phyloP scores from a whole-genome alignment of 2,329 filamentous ascomycete genomes.

The Nectriaceae sp. region DNA sequence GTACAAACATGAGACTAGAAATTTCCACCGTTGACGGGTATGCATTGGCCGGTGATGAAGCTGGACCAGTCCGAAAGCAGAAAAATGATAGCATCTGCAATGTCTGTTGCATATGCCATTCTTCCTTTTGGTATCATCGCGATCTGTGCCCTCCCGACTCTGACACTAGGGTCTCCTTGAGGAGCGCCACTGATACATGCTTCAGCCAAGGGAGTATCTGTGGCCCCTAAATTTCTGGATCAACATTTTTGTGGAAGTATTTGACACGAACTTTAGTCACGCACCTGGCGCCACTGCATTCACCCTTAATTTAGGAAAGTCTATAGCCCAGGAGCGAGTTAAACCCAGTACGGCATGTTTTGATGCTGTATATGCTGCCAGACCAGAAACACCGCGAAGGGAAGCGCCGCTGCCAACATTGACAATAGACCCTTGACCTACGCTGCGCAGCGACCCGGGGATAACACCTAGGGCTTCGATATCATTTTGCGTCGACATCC shows the following conservation, averaged over 20 bases:
- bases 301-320: background rate
- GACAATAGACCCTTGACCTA: background rate
- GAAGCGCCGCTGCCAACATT: slow-evolving; percentile 1
- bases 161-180: background rate
- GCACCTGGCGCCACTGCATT: background rate
- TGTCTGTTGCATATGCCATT: slow-evolving; percentile 2
- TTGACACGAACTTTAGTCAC: background rate
- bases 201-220: background rate
- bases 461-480: background rate
- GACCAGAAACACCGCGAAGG: background rate
- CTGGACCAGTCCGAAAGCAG: slow-evolving; percentile 1
- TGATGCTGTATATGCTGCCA: slow-evolving; percentile 1
- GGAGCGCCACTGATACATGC: background rate
- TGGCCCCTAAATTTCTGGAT: background rate
- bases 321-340: background rate
- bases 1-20: too few relatives aligned
- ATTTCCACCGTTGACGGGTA: background rate
- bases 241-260: background rate
- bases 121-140: slow-evolving; percentile 1
- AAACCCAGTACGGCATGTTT: slow-evolving; percentile 1
- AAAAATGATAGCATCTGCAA: slow-evolving; percentile 1
- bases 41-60: slow-evolving; percentile 1
- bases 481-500: background rate
- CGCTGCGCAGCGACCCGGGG: background rate
- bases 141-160: background rate